Base-by-base conservation (phyloP, 176 grass and related monocot genomes). In the Phyllostachys edulis region DNA sequence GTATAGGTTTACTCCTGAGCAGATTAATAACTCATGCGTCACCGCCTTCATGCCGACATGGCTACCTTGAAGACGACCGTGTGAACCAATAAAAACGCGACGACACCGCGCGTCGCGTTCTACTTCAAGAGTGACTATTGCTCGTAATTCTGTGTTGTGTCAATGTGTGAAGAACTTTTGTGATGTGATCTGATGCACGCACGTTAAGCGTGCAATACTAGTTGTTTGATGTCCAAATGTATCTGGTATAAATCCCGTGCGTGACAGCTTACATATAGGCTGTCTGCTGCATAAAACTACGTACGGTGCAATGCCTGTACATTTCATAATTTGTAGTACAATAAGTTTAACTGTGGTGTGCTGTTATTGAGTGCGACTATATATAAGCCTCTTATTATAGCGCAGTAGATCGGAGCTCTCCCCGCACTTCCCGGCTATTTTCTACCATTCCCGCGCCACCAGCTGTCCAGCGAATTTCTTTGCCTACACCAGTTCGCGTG, bases 21-120 rank as follows among this genome's bases (percentile, higher is more conserved):
- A 96, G 67, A 91, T 96, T 52, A 87, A 77, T 50, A 92, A 86
- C 78, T 76, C 88, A 20, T 92, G 86, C 59, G 85, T 92, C 7
- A 77, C 81, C 18, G 73, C 80, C 39, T 99, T 87, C 93, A 91
- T 96, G 93, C 84, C 93, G 1, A 69, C 84, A 44, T 99, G 96
- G 96, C 71, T 99, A 80, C 91, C 96, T 37, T 96, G 81, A 90
- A 75, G 65, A 73, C 29, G 17, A n/a, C 44, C 44, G 29, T 9
- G 29, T 2, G 38, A 41, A 51, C 40, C 45, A 87, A 87, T 87
- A 86, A 86, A 90, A 38, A 66, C 41, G 84, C 59, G 78, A 81
- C 5, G 17, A 11, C 26, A 37, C n/a, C 2, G 20, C 9, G 63
- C 56, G 15, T 20, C 40, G 42, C 42, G 26, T 69, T 34, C 61